Base-by-base conservation (phyloP, 179 eudicot species). In the Spinacia oleracea region DNA sequence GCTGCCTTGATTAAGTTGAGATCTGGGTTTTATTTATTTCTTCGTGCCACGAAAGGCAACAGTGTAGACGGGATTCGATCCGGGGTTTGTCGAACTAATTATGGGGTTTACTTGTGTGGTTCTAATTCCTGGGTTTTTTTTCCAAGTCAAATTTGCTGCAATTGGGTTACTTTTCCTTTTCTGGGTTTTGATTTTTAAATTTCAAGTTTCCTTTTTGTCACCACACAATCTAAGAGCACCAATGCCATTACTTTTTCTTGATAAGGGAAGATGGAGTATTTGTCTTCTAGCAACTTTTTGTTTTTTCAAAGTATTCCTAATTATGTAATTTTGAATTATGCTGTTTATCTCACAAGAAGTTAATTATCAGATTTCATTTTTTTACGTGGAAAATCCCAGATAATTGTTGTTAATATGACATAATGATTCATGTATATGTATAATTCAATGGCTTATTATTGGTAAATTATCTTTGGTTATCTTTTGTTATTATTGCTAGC, bases 1-100 rank as follows among this genome's bases (percentile, higher is more conserved):
- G 18, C 66, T 58, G 66, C 21, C 34, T 75, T 68, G 21, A 77
- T 78, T 18, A 75, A 80, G 77, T 78, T 88, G 85, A 88, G 95
- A 88, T 90, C 93, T 89, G 86, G 83, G 83, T 83, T 78, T 78
- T 69, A 75, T 75, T 6, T 20, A 6, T 5, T 53, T 53, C 1
- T 38, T 38, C 4, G 40, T 38, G 9, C 25, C 21, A 16, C 20
- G 0, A 53, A 53, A 20, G 58, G 58, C 2, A 15, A 53, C 20
- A 9, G 7, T 20, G 25, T 53, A 20, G 58, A 53, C 8, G 25
- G 25, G 58, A 20, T 53, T 53, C 25, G 58, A 53, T 6, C 9
- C 7, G 23, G 58, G 23, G n/a, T 53, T 53, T 18, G 5, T 53
- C 58, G n/a, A 20, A 20, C 15, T 53, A 5, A 20, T 53, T 20